Evolutionary conservation across 2,329 filamentous ascomycete genomes (phyloP).

Genomic region (Colletotrichum sp.): DNA sequence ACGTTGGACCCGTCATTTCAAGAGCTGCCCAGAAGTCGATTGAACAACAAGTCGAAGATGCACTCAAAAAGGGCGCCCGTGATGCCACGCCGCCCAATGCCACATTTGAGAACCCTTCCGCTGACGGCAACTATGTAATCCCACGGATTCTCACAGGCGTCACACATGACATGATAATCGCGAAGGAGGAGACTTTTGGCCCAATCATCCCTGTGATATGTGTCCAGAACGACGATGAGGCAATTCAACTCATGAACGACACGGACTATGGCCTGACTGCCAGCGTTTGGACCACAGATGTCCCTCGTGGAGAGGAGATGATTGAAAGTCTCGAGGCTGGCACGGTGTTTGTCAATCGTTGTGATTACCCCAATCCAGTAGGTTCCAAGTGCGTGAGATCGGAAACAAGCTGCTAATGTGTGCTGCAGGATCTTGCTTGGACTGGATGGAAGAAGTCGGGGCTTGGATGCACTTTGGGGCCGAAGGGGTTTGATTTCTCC

Average conservation of each 20-base stretch:
- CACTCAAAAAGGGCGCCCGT: slow-evolving; percentile 68
- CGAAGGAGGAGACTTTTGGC: slow-evolving; percentile 94
- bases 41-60: slow-evolving; percentile 66
- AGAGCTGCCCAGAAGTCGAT: slow-evolving; percentile 65
- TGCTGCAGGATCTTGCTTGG: slow-evolving; percentile 92
- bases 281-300: slow-evolving; percentile 79
- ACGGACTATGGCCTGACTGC: slow-evolving; percentile 92
- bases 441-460: slow-evolving; percentile 98
- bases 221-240: slow-evolving; percentile 81
- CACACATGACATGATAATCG: slow-evolving; percentile 82
- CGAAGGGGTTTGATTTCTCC: slow-evolving; percentile 92
- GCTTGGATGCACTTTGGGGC: slow-evolving; percentile 88
- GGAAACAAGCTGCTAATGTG: not conserved
- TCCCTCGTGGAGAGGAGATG: not conserved
- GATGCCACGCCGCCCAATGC: slow-evolving; percentile 62
- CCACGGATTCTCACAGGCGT: slow-evolving; percentile 83
- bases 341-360: not conserved
- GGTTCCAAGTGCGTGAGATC: not conserved
- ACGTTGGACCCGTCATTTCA: slow-evolving; percentile 73
- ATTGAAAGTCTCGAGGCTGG: not conserved
- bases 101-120: slow-evolving; percentile 61
- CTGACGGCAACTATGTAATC: slow-evolving; percentile 65
- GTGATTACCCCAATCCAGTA: not conserved
- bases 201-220: slow-evolving; percentile 93
- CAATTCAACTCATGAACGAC: slow-evolving; percentile 87